These are phyloP conservation scores for Hanseniaspora vineae DNA, from an alignment of 805 yeast species.

Conservation along the genomic window DNA sequence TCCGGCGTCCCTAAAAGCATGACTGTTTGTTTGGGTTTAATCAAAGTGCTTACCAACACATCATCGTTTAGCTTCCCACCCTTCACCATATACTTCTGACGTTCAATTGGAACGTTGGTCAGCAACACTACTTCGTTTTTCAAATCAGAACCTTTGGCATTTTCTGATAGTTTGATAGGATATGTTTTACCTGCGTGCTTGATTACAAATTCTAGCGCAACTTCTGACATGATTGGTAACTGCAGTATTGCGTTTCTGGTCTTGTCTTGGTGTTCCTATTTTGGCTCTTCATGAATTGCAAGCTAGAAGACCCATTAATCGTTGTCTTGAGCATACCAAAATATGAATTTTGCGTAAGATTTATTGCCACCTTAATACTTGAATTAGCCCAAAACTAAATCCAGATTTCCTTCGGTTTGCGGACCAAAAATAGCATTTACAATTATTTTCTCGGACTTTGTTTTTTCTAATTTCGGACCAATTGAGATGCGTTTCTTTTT, in stretches of 20 bases:
- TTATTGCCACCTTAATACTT: no score
- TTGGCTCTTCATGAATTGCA: no score
- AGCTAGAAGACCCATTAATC: no score
- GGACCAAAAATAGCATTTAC: no score
- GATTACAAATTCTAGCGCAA: slow-evolving; percentile 23
- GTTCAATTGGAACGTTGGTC: slow-evolving; percentile 74
- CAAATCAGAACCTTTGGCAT: slow-evolving; percentile 35
- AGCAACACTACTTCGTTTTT: slow-evolving; percentile 56
- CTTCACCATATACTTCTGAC: slow-evolving; percentile 83
- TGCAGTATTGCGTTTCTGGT: not conserved
- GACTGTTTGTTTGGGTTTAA: slow-evolving; percentile 54
- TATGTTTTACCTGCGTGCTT: slow-evolving; percentile 61
- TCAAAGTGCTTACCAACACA: slow-evolving; percentile 29
- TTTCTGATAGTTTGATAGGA: slow-evolving; percentile 26
- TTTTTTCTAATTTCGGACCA: no score
- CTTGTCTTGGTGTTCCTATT: not conserved
- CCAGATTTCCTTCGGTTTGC: no score
- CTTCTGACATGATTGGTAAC: not conserved
- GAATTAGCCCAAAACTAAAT: no score
- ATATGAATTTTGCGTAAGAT: no score
- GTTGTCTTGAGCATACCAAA: no score
- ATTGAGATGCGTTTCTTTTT: not conserved
- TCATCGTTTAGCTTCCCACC: slow-evolving; percentile 82
- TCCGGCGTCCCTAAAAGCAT: slow-evolving; percentile 94
- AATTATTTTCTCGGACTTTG: no score